A percentile compares a stretch with the other conserved stretches of the same genome.
phyloP scores from a whole-genome alignment of 2,329 filamentous ascomycete genomes.

The Arachnomyces sp. region DNA sequence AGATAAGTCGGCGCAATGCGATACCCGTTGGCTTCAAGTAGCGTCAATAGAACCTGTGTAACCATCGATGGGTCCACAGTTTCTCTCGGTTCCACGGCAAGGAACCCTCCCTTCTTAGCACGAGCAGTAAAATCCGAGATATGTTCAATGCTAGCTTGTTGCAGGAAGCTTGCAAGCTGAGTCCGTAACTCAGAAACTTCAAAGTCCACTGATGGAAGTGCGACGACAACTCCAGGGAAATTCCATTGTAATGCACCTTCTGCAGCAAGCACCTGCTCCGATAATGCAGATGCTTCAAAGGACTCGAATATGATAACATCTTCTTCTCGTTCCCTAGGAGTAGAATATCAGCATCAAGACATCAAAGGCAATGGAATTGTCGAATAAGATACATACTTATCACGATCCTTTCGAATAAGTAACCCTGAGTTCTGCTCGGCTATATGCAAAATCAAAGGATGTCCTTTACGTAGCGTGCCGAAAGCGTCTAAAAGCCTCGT shows the following conservation, averaged over 20 bases:
- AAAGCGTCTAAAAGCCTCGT: slow-evolving; percentile 21
- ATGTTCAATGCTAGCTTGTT: slow-evolving; percentile 48
- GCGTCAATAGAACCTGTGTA: slow-evolving; percentile 51
- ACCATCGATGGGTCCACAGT: slow-evolving; percentile 52
- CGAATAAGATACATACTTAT: slow-evolving; percentile 21
- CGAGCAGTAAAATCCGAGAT: slow-evolving; percentile 48
- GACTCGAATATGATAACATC: slow-evolving; percentile 46
- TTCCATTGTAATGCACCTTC: slow-evolving; percentile 49
- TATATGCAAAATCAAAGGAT: slow-evolving; percentile 39
- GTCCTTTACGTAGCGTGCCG: slow-evolving; percentile 16
- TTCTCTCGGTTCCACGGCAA: slow-evolving; percentile 50
- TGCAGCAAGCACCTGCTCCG: slow-evolving; percentile 46
- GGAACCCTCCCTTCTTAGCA: slow-evolving; percentile 45
- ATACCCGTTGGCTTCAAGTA: slow-evolving; percentile 50
- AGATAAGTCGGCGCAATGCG: slow-evolving; percentile 31
- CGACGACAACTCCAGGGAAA: slow-evolving; percentile 51
- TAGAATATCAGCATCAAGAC: slow-evolving; percentile 7
- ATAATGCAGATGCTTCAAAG: slow-evolving; percentile 53
- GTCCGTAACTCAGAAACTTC: slow-evolving; percentile 38
- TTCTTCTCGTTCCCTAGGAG: slow-evolving; percentile 13
- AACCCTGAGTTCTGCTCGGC: slow-evolving; percentile 44
- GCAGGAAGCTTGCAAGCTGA: slow-evolving; percentile 46
- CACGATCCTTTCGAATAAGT: slow-evolving; percentile 28
- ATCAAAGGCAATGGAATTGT: neutral
- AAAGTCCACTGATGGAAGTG: slow-evolving; percentile 37